These are phyloP conservation scores for Rhynchosporium agropyri DNA, from an alignment of 2,329 filamentous ascomycete genomes.

Conservation along the genomic window DNA sequence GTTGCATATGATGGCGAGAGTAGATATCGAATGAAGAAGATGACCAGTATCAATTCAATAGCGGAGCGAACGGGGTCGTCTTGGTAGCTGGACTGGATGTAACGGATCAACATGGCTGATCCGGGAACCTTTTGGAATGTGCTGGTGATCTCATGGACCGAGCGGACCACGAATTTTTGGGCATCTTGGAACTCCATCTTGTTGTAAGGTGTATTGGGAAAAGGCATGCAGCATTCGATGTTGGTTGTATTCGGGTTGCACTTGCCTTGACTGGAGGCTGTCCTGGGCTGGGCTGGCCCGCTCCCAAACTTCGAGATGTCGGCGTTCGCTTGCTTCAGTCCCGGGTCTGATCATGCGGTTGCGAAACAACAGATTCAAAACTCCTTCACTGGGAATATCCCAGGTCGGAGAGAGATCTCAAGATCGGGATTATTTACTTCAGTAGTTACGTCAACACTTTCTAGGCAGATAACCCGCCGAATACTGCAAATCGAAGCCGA, in stretches of 20 bases:
- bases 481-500: too few species aligned
- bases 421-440: too few species aligned
- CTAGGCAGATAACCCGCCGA: too few species aligned
- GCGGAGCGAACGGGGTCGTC: conserved; percentile 93
- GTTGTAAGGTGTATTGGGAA: conserved; percentile 25
- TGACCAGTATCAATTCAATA: conserved; percentile 88
- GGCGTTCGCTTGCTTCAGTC: background rate
- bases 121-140: conserved; percentile 90
- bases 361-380: background rate
- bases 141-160: conserved; percentile 56
- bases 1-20: conserved; percentile 92
- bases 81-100: conserved; percentile 97
- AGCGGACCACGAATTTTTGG: conserved; percentile 55
- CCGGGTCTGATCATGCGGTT: conserved; percentile 1
- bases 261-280: background rate
- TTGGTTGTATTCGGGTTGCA: background rate
- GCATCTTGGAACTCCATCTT: conserved; percentile 66
- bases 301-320: conserved; percentile 13
- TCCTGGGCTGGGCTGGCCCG: background rate
- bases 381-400: background rate
- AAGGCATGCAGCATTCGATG: conserved; percentile 23
- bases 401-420: too few species aligned
- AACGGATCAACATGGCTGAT: conserved; percentile 90
- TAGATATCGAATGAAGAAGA: conserved; percentile 94
- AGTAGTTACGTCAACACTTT: too few species aligned